Percentiles rank a stretch among this genome's conserved stretches.
Evolutionary conservation across 148 eudicot genomes (phyloP).

Genomic region (Cornus kousa): DNA sequence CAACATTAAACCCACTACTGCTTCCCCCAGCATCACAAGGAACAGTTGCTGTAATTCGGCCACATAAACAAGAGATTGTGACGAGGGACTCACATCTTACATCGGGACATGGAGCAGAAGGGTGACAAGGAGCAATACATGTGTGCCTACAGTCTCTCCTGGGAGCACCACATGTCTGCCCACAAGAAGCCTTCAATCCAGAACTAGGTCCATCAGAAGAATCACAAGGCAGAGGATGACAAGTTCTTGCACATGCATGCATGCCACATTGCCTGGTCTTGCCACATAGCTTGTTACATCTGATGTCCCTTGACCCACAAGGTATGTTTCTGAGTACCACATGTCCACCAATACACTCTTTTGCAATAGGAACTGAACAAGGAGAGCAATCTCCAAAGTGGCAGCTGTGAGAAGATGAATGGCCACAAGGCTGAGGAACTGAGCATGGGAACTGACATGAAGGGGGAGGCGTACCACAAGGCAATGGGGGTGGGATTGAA

Average conservation of each 20-base stretch:
- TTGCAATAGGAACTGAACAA: conserved; percentile 77
- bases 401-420: conserved; percentile 85
- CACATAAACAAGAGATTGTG: conserved; percentile 85
- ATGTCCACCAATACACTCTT: conserved; percentile 97
- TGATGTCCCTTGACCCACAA: conserved; percentile 94
- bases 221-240: conserved; percentile 82
- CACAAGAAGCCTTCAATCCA: conserved; percentile 56
- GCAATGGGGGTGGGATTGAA: conserved; percentile 84
- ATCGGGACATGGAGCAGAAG: conserved; percentile 72
- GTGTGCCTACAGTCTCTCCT: conserved; percentile 94
- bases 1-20: conserved; percentile 41
- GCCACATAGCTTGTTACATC: conserved; percentile 81
- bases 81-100: conserved; percentile 72
- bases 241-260: conserved; percentile 87
- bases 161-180: conserved; percentile 90
- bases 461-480: conserved; percentile 92
- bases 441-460: conserved; percentile 82
- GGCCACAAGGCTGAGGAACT: conserved; percentile 91
- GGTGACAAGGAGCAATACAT: conserved; percentile 80
- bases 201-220: conserved; percentile 41
- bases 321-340: conserved; percentile 86
- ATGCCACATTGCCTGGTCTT: conserved; percentile 85
- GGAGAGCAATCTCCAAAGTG: conserved; percentile 97
- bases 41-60: conserved; percentile 62
- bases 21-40: conserved; percentile 88